A percentile compares a stretch with the other conserved stretches of the same genome.
Conservation (phyloP, 768 basidiomycete genomes). For the Albatrellus ellisii region DNA sequence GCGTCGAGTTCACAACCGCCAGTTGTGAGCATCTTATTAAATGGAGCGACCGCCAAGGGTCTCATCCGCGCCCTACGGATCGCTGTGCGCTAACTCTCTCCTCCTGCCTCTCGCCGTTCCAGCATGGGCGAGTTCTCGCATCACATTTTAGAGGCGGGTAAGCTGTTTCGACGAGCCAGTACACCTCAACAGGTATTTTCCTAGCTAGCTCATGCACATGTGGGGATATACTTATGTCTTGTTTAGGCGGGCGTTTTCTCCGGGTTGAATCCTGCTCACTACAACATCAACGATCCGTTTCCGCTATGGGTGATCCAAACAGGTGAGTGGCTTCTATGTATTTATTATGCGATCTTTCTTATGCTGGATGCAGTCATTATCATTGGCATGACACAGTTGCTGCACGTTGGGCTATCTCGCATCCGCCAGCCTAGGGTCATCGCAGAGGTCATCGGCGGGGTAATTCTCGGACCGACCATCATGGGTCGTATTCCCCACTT, state of each 20-base stretch:
- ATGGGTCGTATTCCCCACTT: slow-evolving; percentile 76
- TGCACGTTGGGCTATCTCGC: slow-evolving; percentile 47
- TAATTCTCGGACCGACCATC: slow-evolving; percentile 60
- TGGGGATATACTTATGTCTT: not conserved
- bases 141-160: slow-evolving; percentile 20
- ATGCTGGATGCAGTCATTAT: slow-evolving; percentile 47
- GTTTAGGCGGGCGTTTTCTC: slow-evolving; percentile 62
- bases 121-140: slow-evolving; percentile 36
- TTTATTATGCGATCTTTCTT: not conserved
- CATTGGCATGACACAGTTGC: slow-evolving; percentile 61
- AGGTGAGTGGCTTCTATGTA: slow-evolving; percentile 27
- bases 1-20: no score
- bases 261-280: slow-evolving; percentile 58
- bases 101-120: slow-evolving; percentile 1
- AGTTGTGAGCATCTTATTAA: no score
- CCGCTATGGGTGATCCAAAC: slow-evolving; percentile 68
- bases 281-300: slow-evolving; percentile 55
- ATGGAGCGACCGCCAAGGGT: no score
- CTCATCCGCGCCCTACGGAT: no score
- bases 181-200: slow-evolving; percentile 13
- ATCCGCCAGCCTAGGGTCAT: slow-evolving; percentile 90
- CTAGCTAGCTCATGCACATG: not conserved
- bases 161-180: slow-evolving; percentile 32
- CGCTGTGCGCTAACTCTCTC: no score
- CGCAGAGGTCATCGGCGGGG: slow-evolving; percentile 84